These are phyloP conservation scores for Dipodascopsis uninucleata DNA, from an alignment of 805 yeast species.

Conservation along the genomic window DNA sequence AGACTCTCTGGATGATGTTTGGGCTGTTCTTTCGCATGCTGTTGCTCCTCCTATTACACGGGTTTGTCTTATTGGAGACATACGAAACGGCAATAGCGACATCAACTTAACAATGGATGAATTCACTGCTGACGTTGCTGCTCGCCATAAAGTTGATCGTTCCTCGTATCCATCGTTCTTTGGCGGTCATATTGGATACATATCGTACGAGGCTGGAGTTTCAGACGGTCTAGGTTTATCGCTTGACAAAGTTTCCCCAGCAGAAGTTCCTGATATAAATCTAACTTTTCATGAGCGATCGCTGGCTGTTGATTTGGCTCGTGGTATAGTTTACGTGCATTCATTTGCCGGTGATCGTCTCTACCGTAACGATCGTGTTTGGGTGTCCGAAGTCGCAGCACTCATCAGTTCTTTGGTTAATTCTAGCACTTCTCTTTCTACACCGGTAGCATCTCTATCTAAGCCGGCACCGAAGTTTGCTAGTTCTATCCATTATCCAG, in stretches of 20 bases:
- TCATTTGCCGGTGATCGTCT: too few relatives aligned
- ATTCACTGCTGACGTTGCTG: not conserved
- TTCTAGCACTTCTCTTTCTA: too few relatives aligned
- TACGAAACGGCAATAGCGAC: slow-evolving; percentile 1
- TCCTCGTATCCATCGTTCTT: slow-evolving; percentile 57
- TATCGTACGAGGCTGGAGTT: slow-evolving; percentile 86
- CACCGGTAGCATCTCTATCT: too few relatives aligned
- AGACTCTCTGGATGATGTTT: slow-evolving; percentile 14
- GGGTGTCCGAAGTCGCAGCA: slow-evolving; percentile 1
- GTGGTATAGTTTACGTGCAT: slow-evolving; percentile 41
- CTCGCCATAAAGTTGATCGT: not conserved
- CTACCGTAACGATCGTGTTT: not conserved
- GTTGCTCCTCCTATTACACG: slow-evolving; percentile 3
- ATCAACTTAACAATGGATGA: not conserved
- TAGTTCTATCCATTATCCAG: too few relatives aligned
- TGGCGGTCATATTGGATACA: slow-evolving; percentile 87
- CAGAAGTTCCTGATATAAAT: slow-evolving; percentile 56
- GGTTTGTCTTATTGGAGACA: not conserved
- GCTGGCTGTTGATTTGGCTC: slow-evolving; percentile 51
- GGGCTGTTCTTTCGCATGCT: slow-evolving; percentile 9
- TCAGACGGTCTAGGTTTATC: slow-evolving; percentile 26
- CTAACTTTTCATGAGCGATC: slow-evolving; percentile 66
- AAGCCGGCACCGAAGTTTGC: too few relatives aligned
- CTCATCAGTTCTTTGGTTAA: too few relatives aligned
- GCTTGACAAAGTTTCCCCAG: slow-evolving; percentile 6